phyloP scores from a whole-genome alignment of 108 stramenopile genomes.

The Cyclostephanos tholiformis region DNA sequence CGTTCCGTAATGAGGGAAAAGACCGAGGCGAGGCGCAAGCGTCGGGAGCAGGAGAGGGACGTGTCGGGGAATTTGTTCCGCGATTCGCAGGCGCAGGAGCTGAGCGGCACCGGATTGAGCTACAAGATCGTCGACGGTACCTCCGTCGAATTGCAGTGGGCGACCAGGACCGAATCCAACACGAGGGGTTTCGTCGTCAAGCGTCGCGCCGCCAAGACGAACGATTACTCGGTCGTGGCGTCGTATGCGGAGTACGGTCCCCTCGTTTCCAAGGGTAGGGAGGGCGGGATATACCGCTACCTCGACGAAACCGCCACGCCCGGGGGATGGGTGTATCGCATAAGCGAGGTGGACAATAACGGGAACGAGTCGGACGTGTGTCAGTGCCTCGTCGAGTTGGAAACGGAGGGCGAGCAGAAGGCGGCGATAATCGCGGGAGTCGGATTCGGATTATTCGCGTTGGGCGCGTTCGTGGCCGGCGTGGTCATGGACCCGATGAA shows the following conservation, averaged over 20 bases:
- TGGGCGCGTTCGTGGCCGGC: constrained; percentile 78
- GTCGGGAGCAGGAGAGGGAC: constrained; percentile 60
- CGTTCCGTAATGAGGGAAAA: constrained; percentile 68
- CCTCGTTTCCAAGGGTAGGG: constrained; percentile 67
- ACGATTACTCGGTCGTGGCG: constrained; percentile 71
- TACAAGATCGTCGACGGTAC: constrained; percentile 76
- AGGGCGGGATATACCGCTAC: constrained; percentile 79
- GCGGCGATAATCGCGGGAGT: constrained; percentile 81
- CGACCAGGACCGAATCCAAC: constrained; percentile 67
- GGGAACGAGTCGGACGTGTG: constrained; percentile 82
- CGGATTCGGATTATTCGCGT: constrained; percentile 62
- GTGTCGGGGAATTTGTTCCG: constrained; percentile 70
- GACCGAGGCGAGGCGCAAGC: constrained; percentile 73
- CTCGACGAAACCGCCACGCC: constrained; percentile 63
- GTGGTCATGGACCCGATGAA: constrained; percentile 72
- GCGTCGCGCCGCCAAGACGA: constrained; percentile 82
- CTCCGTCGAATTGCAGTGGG: constrained; percentile 84
- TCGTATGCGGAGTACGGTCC: constrained; percentile 80
- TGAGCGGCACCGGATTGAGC: constrained; percentile 76
- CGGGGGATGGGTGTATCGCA: constrained; percentile 91
- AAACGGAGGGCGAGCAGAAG: constrained; percentile 84
- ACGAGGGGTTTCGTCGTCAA: constrained; percentile 86
- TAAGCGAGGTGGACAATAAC: constrained; percentile 72
- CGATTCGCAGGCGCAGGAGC: constrained; percentile 85
- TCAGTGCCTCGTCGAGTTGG: constrained; percentile 87